These are phyloP conservation scores for Cucurbita argyrosperma DNA, from an alignment of 306 rosid genomes.

Conservation along the genomic window DNA sequence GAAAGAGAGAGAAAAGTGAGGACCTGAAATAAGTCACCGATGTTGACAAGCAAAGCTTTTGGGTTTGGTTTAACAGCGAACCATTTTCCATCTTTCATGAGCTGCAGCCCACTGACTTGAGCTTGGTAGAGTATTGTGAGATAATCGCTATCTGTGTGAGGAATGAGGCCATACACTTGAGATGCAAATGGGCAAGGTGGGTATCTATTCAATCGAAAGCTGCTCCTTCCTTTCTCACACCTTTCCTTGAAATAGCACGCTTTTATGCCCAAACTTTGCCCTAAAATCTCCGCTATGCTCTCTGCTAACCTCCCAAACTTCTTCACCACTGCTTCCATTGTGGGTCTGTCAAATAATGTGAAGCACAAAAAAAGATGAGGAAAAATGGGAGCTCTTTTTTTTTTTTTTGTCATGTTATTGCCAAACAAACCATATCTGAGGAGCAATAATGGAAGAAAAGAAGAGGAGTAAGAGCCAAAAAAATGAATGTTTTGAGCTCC, in stretches of 20 bases:
- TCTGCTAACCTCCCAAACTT: conserved; percentile 20
- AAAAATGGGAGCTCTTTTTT: not conserved
- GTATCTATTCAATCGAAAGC: conserved; percentile 50
- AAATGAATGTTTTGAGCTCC: not conserved
- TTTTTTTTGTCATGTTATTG: not conserved
- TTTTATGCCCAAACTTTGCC: conserved; percentile 26
- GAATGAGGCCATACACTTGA: conserved; percentile 34
- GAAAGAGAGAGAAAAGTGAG: not conserved
- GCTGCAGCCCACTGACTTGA: conserved; percentile 33
- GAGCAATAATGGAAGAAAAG: not conserved
- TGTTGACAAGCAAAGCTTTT: conserved; percentile 19
- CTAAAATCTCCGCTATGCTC: conserved; percentile 37
- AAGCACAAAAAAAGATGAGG: not conserved
- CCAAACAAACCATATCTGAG: not conserved
- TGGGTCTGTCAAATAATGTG: conserved; percentile 14
- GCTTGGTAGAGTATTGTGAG: conserved; percentile 30
- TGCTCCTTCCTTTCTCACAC: conserved; percentile 28
- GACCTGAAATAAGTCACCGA: conserved; percentile 73
- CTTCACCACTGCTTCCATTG: conserved; percentile 25
- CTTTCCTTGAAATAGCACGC: conserved; percentile 30
- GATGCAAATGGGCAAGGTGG: conserved; percentile 50
- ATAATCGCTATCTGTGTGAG: conserved; percentile 51
- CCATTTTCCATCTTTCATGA: conserved; percentile 36
- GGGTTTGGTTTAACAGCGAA: conserved; percentile 33
- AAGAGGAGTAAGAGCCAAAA: not conserved